Conservation (phyloP, 768 basidiomycete genomes). For the Agrocybe pediades region DNA sequence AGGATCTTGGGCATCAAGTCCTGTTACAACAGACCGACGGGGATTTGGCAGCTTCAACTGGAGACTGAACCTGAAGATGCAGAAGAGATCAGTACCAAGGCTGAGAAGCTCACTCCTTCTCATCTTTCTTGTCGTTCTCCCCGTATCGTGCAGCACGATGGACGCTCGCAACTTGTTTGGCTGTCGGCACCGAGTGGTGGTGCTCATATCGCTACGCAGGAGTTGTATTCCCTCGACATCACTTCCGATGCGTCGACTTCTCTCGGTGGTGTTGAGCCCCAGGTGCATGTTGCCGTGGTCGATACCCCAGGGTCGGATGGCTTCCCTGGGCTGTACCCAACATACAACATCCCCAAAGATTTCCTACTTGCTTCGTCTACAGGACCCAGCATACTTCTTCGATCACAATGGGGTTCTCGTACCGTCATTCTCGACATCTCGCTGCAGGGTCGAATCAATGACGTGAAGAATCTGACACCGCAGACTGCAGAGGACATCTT, state of each 20-base stretch:
- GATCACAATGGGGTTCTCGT: conserved; percentile 58
- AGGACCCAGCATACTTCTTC: conserved; percentile 36
- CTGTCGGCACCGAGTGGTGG: conserved; percentile 57
- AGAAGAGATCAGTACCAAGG: conserved; percentile 18
- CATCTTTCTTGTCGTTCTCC: conserved; percentile 61
- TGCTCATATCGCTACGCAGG: conserved; percentile 57
- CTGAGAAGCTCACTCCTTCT: conserved; percentile 41
- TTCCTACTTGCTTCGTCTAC: conserved; percentile 29
- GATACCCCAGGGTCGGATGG: conserved; percentile 31
- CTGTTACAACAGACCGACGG: conserved; percentile 61
- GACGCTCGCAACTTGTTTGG: conserved; percentile 44
- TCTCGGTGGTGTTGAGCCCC: neutral
- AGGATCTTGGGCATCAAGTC: conserved; percentile 58
- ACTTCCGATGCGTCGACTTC: conserved; percentile 7
- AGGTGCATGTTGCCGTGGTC: conserved; percentile 42
- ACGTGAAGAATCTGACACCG: conserved; percentile 47
- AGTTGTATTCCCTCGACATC: conserved; percentile 48
- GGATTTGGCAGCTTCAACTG: conserved; percentile 54
- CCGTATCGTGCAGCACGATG: conserved; percentile 37
- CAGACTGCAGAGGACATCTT: conserved; percentile 32
- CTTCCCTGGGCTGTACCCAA: conserved; percentile 68
- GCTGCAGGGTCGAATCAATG: conserved; percentile 32
- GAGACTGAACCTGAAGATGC: no score
- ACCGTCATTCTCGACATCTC: conserved; percentile 51
- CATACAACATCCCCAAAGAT: conserved; percentile 42